Percentiles rank a stretch among this genome's conserved stretches.
phyloP scores from a whole-genome alignment of 345 rosid genomes.

The Noccaea caerulescens region DNA sequence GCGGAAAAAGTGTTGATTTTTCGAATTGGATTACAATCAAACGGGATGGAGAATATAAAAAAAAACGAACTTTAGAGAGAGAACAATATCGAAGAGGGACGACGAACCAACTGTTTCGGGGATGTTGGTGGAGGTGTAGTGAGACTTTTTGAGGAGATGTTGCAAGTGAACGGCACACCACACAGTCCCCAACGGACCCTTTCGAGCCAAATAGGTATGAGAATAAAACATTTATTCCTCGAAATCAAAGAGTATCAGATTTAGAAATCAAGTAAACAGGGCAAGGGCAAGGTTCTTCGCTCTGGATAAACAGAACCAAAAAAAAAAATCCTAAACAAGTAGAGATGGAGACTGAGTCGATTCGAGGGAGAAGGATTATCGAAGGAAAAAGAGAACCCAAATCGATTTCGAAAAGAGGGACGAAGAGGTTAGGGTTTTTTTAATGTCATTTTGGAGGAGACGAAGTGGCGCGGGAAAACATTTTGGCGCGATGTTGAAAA shows the following conservation, averaged over 20 bases:
- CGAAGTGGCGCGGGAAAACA: conserved; percentile 34
- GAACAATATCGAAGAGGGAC: neutral
- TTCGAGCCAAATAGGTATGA: conserved; percentile 68
- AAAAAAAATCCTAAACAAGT: too few species aligned
- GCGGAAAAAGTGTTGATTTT: neutral
- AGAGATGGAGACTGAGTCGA: too few species aligned
- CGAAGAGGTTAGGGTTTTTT: conserved; percentile 24
- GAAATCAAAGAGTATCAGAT: neutral
- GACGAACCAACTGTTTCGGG: conserved; percentile 69
- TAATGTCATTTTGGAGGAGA: neutral
- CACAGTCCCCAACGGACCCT: conserved; percentile 79
- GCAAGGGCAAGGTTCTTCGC: neutral
- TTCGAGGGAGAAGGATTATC: neutral
- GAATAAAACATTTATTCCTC: conserved; percentile 68
- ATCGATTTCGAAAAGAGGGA: neutral
- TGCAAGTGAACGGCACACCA: conserved; percentile 94
- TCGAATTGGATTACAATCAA: neutral
- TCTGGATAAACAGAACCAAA: too few species aligned
- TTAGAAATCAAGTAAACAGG: neutral
- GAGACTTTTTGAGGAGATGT: conserved; percentile 77
- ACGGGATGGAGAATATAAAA: neutral
- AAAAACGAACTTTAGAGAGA: neutral
- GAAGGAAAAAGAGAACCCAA: neutral
- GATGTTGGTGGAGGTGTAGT: conserved; percentile 73
- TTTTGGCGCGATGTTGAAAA: conserved; percentile 30